Base-by-base conservation (phyloP, 805 yeast species). In the Pichia cephalocereana region DNA sequence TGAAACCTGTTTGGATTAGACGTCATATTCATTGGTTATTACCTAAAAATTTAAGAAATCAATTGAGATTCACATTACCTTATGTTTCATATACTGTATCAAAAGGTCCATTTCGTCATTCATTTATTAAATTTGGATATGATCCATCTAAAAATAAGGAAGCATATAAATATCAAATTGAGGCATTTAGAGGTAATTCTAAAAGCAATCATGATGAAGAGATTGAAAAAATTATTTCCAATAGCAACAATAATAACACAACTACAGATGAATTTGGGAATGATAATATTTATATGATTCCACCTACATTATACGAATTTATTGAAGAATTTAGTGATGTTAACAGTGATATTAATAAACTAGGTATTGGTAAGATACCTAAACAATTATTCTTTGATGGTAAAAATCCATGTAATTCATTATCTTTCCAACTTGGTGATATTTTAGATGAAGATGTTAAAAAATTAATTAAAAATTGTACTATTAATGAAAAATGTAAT, bases 31-130 rank as follows among this genome's bases (percentile, higher is more conserved):
- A 71, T 40, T 74, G 75, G 58, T 68, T 80, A 45, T 68, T 81
- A 4, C 83, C 86, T 0, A 59, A 62, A 52, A 70, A 57, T 48
- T 68, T 63, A 54, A 67, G 64, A 56, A 62, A 63, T 58, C 79
- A 59, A 53, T 59, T 91, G 41, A 81, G 84, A 56, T 81, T 76
- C 53, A 95, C 96, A 0, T 63, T 93, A 44, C 96, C 98, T 0
- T 83, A 86, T 61, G 84, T 88, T 0, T 76, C 96, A 0, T 93
- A 80, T 61, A 75, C 87, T 40, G 85, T 81, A 61, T 79, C 84
- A 37, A 85, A 84, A 58, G 99, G 99, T 0, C 99, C 98, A 0
- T 93, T 96, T 96, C 75, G 98, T 57, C 88, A 87, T 51, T 79
- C 93, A 11, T 88, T 83, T 61, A 80, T 89, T 41, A 76, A 70